These are phyloP conservation scores for Endogone sp. DNA, from an alignment of 192 early-diverging fungal species.

Conservation along the genomic window DNA sequence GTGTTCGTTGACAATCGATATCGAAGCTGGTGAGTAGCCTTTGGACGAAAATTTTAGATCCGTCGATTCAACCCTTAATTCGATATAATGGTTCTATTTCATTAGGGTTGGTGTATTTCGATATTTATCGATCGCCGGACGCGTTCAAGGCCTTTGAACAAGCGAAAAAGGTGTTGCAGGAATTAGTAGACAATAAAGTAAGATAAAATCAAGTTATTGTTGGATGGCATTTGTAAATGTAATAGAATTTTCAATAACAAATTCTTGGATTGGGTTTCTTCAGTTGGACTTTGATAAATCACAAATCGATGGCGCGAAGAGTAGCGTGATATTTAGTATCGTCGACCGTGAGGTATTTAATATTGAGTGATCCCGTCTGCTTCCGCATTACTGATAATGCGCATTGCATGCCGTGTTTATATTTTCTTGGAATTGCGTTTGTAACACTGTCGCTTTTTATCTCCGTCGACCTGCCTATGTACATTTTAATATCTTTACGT, in stretches of 20 bases:
- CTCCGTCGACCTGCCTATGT: no score
- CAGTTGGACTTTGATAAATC: constrained; percentile 39
- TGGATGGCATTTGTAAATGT: not conserved
- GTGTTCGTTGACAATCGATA: constrained; percentile 34
- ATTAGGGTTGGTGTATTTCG: constrained; percentile 37
- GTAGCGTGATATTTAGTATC: constrained; percentile 49
- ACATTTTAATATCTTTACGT: no score
- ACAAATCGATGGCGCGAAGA: constrained; percentile 53
- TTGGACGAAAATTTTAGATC: constrained; percentile 14
- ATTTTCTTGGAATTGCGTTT: constrained; percentile 20
- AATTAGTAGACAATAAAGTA: constrained; percentile 43
- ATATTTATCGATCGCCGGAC: constrained; percentile 47
- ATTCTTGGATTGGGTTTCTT: not conserved
- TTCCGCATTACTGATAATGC: not conserved
- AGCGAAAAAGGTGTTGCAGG: constrained; percentile 42
- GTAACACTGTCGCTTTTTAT: constrained; percentile 36
- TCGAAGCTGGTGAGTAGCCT: constrained; percentile 26
- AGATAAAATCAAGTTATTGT: constrained; percentile 9
- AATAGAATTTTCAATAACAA: not conserved
- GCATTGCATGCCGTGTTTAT: not conserved
- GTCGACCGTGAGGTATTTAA: constrained; percentile 35
- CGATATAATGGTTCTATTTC: constrained; percentile 1
- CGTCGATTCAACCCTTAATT: no score
- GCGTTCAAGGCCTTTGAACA: constrained; percentile 49
- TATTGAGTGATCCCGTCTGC: not conserved